Percentiles rank a stretch among this genome's conserved stretches.
Evolutionary conservation across 257 asterid species (phyloP).

Genomic region (Nicotiana tomentosiformis): DNA sequence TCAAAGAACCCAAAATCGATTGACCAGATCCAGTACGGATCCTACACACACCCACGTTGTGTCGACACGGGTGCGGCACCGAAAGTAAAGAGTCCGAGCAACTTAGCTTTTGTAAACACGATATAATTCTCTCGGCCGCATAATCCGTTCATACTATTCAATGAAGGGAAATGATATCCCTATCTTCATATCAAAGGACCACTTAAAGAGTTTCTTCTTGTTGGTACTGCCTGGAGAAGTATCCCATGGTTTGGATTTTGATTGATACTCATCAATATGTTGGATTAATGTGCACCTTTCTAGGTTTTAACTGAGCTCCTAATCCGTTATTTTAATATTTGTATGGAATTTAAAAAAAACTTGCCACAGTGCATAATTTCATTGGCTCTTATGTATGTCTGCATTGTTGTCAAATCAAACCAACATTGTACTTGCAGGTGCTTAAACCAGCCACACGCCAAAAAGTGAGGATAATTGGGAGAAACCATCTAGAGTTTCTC

Average conservation of each 20-base stretch:
- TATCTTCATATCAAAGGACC: background rate
- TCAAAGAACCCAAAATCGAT: too few relatives aligned
- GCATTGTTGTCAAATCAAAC: background rate
- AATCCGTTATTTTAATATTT: background rate
- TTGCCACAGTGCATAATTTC: background rate
- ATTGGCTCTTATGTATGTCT: background rate
- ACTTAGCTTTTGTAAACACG: too few relatives aligned
- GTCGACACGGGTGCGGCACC: too few relatives aligned
- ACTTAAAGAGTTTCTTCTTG: background rate
- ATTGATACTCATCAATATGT: background rate
- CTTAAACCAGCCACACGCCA: slow-evolving; percentile 37
- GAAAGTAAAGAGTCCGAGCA: too few relatives aligned
- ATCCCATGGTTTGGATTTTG: background rate
- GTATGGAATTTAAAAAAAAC: background rate
- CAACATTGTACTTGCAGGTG: slow-evolving; percentile 23
- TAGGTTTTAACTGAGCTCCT: background rate
- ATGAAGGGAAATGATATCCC: background rate
- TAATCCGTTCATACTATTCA: background rate
- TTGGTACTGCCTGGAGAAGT: background rate
- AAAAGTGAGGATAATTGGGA: slow-evolving; percentile 29
- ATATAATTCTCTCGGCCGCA: background rate
- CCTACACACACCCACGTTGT: too few relatives aligned
- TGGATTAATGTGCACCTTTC: background rate
- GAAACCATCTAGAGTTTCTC: slow-evolving; percentile 26
- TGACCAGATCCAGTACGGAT: too few relatives aligned